These are phyloP conservation scores for Sphaceloma murrayae DNA, from an alignment of 2,329 filamentous ascomycete genomes.

Conservation along the genomic window DNA sequence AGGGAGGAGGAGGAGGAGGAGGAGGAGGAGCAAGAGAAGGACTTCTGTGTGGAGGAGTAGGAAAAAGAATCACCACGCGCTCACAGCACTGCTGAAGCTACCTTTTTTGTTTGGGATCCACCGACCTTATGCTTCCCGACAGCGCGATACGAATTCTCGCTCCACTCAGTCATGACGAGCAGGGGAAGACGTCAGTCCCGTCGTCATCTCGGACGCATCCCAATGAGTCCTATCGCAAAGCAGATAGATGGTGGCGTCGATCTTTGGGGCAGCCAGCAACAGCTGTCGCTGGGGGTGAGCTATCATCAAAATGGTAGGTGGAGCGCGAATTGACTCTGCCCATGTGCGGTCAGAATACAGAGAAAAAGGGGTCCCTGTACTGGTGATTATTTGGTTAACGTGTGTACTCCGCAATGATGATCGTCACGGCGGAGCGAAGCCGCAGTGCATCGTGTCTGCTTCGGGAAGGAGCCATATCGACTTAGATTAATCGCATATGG, in stretches of 20 bases:
- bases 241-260: too few species aligned
- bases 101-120: conserved; percentile 3
- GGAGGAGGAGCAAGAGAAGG: neutral
- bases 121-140: neutral
- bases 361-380: conserved; percentile 2
- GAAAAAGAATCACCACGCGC: too few species aligned
- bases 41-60: neutral
- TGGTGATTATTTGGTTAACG: too few species aligned
- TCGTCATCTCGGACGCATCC: conserved; percentile 9
- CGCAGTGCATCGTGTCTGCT: conserved; percentile 6
- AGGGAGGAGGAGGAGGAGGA: neutral
- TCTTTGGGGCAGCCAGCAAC: too few species aligned
- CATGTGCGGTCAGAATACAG: conserved; percentile 8
- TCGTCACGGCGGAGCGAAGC: conserved; percentile 8
- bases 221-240: conserved; percentile 5
- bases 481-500: conserved; percentile 10
- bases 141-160: neutral
- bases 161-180: neutral
- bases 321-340: conserved; percentile 2
- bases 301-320: conserved; percentile 13
- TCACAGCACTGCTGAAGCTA: too few species aligned
- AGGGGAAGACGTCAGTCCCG: conserved; percentile 12
- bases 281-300: too few species aligned
- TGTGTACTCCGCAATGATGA: too few species aligned
- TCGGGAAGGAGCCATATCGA: conserved; percentile 10